Conservation (phyloP, 2,329 filamentous ascomycete species). For the Bipolaris gigantea region DNA sequence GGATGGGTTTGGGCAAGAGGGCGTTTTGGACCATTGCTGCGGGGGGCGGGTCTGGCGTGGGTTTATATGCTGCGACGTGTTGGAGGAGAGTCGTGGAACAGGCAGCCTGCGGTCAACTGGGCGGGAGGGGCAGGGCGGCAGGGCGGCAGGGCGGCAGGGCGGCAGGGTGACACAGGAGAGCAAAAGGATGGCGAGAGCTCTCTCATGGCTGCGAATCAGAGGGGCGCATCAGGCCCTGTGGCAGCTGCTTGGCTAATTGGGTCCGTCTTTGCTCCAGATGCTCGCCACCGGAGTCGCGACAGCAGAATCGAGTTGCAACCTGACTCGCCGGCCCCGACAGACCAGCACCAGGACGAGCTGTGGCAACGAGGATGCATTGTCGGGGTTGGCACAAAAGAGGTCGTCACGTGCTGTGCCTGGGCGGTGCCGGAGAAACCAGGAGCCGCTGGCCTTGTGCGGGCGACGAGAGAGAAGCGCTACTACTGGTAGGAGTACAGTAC, state of each 20-base stretch:
- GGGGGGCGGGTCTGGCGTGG: neutral
- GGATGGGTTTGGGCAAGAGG: constrained; percentile 42
- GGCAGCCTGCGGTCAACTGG: neutral
- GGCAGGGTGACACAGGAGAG: neutral
- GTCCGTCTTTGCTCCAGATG: constrained; percentile 14
- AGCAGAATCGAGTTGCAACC: constrained; percentile 24
- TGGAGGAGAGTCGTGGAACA: neutral
- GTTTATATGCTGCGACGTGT: neutral
- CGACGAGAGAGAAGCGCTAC: neutral
- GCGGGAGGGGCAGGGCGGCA: constrained; percentile 1
- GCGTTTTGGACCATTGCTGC: constrained; percentile 40
- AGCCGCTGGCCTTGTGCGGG: constrained; percentile 3
- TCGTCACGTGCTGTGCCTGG: constrained; percentile 22
- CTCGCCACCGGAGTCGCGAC: constrained; percentile 26
- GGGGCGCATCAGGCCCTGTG: constrained; percentile 19
- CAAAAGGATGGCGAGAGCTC: constrained; percentile 14
- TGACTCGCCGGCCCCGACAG: constrained; percentile 5
- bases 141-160: neutral
- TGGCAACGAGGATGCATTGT: constrained; percentile 6
- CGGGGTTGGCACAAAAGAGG: constrained; percentile 1
- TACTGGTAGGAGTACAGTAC: neutral
- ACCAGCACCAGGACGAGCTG: neutral
- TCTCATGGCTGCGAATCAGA: constrained; percentile 23
- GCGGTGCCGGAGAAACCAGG: constrained; percentile 15
- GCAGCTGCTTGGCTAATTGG: constrained; percentile 23